Base-by-base conservation (phyloP, 1,284 basidiomycete species). In the Golubevia sp. region DNA sequence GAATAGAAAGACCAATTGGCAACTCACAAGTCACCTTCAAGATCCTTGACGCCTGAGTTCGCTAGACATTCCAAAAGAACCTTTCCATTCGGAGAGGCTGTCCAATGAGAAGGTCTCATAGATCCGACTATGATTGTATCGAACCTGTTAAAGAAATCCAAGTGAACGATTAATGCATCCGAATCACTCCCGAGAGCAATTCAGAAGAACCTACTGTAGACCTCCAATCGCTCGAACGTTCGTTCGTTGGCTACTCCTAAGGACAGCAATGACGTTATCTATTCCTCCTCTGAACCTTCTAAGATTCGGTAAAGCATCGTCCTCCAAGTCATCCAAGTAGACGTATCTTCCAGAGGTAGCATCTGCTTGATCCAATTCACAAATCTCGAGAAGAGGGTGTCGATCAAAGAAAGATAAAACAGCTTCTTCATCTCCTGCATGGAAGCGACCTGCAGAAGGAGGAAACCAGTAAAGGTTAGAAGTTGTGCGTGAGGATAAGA, bases 301-400 rank as follows among this genome's bases (percentile, higher is more conserved):
- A 38, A 63, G 34, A 2, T 23, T 13, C 8, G 56, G 56, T 25
- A 62, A 11, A 4, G 55, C 44, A 30, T 56, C 44, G 48, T 49
- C 44, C 48, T 24, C 18, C 11, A 62, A 23, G 13, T 62, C 52
- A 27, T 62, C 60, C 18, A 62, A 25, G 15, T 57, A 54, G 20
- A 62, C 48, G 48, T 48, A 57, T 18, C 24, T 34, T 8, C 54
- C 55, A 21, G 60, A 57, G 13, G 53, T 61, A 21, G 38, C 24
- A 44, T 62, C 60, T 23, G 20, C 27, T 20, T 62, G 60, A 27
- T 63, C 61, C 38, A 63, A n/a, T 24, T 52, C 49, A 13, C 56
- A 23, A 13, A 51, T 48, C 15, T 63, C 55, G 55, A 63, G 48
- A 1, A 23, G 49, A 3, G 49, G 49, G 30, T 63, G 61, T 11